phyloP scores from a whole-genome alignment of 1,284 basidiomycete species.

The Marasmius sp. region DNA sequence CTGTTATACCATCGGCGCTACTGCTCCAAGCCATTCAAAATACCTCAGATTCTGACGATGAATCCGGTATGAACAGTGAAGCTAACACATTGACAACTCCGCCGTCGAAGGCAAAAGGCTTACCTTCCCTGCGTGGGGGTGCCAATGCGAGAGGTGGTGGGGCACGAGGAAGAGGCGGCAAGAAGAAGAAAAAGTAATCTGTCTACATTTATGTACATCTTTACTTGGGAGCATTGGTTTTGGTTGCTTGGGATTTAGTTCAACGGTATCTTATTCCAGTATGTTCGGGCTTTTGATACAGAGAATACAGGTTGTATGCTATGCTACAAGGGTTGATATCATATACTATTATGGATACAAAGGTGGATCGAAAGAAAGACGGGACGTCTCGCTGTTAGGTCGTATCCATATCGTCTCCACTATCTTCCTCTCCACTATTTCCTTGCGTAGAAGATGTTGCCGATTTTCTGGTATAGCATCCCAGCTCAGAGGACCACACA shows the following conservation, averaged over 20 bases:
- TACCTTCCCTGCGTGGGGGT: constrained; percentile 2
- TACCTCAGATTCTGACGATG: constrained; percentile 9
- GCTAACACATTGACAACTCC: constrained; percentile 12
- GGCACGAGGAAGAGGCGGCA: background rate
- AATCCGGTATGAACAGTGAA: constrained; percentile 11
- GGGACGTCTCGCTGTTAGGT: background rate
- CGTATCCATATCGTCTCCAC: background rate
- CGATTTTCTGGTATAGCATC: constrained; percentile 25
- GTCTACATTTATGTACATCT: background rate
- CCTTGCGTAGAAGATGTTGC: background rate
- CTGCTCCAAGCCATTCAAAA: constrained; percentile 8
- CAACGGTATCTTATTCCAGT: no score
- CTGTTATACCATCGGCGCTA: constrained; percentile 8
- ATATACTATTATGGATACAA: no score
- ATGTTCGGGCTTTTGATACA: no score
- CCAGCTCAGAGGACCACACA: constrained; percentile 59
- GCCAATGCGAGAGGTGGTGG: background rate
- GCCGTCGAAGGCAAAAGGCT: constrained; percentile 4
- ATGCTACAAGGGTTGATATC: no score
- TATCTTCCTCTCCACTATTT: background rate
- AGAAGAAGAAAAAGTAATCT: background rate
- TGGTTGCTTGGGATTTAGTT: no score
- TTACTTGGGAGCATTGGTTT: no score
- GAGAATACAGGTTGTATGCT: no score
- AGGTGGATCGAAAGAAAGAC: no score